phyloP scores from a whole-genome alignment of 1,139 yeast genomes.

The Schizosaccharomyces versatilis region DNA sequence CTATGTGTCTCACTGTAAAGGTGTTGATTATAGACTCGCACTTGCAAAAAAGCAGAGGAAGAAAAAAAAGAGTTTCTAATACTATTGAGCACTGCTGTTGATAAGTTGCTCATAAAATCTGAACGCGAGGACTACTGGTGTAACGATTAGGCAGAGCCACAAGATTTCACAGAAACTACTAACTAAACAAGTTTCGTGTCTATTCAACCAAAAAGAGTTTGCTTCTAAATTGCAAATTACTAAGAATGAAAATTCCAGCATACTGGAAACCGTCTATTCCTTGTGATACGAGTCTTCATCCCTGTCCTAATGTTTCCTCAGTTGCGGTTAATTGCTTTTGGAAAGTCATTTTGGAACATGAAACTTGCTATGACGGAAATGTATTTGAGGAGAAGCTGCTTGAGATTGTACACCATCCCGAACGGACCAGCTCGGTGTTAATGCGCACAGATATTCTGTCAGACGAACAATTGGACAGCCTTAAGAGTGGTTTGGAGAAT shows the following conservation, averaged over 20 bases:
- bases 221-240: too few species aligned
- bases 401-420: slow-evolving; percentile 1
- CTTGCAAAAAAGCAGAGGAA: too few species aligned
- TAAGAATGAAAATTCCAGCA: background rate
- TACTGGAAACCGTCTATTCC: background rate
- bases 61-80: too few species aligned
- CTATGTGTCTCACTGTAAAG: too few species aligned
- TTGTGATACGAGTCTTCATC: background rate
- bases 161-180: too few species aligned
- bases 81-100: too few species aligned
- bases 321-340: background rate
- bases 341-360: background rate
- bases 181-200: too few species aligned
- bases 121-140: too few species aligned
- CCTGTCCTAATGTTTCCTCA: background rate
- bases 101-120: too few species aligned
- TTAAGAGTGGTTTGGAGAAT: background rate
- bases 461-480: slow-evolving; percentile 1
- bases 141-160: too few species aligned
- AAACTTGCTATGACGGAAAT: slow-evolving; percentile 1
- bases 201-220: too few species aligned
- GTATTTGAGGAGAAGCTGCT: background rate
- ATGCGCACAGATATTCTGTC: slow-evolving; percentile 4
- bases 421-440: background rate
- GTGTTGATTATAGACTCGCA: too few species aligned